A percentile compares a stretch with the other conserved stretches of the same genome.
These are phyloP conservation scores for Sutorius australiensis DNA, from an alignment of 768 basidiomycete genomes.

Conservation along the genomic window DNA sequence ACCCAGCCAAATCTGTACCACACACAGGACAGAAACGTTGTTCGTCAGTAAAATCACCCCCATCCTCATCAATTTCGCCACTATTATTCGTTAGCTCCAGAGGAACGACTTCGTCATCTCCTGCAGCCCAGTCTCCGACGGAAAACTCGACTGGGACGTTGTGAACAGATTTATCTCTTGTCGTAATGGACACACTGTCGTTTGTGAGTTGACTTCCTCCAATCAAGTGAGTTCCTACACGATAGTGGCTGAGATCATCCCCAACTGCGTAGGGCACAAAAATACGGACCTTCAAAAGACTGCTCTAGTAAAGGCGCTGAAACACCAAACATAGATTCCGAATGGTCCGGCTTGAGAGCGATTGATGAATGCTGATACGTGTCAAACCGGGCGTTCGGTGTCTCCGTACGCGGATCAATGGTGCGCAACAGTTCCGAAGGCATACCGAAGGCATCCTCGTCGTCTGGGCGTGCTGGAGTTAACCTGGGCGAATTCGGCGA, in stretches of 20 bases:
- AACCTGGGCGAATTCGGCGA: background rate
- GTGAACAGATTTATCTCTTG: background rate
- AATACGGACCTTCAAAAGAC: conserved; percentile 11
- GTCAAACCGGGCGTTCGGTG: background rate
- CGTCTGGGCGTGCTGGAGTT: background rate
- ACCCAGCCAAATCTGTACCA: conserved; percentile 7
- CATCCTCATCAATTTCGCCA: conserved; percentile 21
- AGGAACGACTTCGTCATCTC: conserved; percentile 61
- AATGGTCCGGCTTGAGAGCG: background rate
- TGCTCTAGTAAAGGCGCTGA: conserved; percentile 16
- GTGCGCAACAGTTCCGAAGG: conserved; percentile 26
- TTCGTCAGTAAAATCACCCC: conserved; percentile 12
- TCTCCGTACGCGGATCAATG: background rate
- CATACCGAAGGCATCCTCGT: conserved; percentile 17
- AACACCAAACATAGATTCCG: conserved; percentile 16
- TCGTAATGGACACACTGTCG: background rate
- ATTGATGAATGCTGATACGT: background rate
- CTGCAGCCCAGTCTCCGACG: conserved; percentile 63
- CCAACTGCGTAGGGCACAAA: background rate
- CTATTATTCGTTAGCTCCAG: conserved; percentile 28
- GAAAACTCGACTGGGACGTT: conserved; percentile 13
- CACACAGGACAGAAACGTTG: conserved; percentile 28
- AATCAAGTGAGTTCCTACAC: conserved; percentile 1
- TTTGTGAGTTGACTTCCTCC: background rate
- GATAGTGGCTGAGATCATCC: background rate